phyloP scores from a whole-genome alignment of 1,284 basidiomycete genomes.

The Vanrija sp. region DNA sequence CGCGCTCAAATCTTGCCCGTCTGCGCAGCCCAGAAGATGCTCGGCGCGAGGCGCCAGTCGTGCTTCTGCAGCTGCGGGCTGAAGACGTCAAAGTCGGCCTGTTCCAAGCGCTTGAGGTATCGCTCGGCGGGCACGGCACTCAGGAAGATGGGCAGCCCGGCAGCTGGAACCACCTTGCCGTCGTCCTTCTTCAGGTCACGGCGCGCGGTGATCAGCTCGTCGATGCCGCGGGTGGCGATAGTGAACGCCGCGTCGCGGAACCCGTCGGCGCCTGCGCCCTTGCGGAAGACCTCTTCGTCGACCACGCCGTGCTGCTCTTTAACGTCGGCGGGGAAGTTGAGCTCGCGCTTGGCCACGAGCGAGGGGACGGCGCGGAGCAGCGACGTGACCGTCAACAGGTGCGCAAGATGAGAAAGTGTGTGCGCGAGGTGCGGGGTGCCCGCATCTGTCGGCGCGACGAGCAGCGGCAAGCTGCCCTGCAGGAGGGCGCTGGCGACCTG shows the following conservation, averaged over 20 bases:
- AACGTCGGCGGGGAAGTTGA: constrained; percentile 81
- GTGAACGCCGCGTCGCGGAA: constrained; percentile 69
- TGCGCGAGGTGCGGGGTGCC: constrained; percentile 66
- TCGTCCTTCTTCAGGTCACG: constrained; percentile 65
- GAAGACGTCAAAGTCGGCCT: constrained; percentile 78
- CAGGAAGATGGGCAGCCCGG: constrained; percentile 73
- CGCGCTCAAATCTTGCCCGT: constrained; percentile 42
- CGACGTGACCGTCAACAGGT: constrained; percentile 50
- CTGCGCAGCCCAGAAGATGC: constrained; percentile 67
- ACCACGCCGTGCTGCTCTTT: constrained; percentile 72
- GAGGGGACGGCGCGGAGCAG: constrained; percentile 73
- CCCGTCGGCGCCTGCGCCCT: constrained; percentile 58
- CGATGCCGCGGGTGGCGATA: constrained; percentile 84
- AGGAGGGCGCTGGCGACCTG: constrained; percentile 74
- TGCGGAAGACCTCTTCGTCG: constrained; percentile 80
- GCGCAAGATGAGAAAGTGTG: constrained; percentile 57
- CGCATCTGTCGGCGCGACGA: constrained; percentile 55
- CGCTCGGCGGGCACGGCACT: constrained; percentile 70
- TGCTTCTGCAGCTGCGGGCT: constrained; percentile 63
- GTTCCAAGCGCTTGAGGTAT: constrained; percentile 70
- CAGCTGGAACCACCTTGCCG: constrained; percentile 58
- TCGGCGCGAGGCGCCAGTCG: constrained; percentile 83
- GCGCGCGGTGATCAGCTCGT: constrained; percentile 80
- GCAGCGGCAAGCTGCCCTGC: constrained; percentile 71
- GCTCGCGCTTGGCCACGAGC: constrained; percentile 63